A percentile compares a stretch with the other conserved stretches of the same genome.
phyloP scores from a whole-genome alignment of 2,329 filamentous ascomycete genomes.

The Cladosporium sp. region DNA sequence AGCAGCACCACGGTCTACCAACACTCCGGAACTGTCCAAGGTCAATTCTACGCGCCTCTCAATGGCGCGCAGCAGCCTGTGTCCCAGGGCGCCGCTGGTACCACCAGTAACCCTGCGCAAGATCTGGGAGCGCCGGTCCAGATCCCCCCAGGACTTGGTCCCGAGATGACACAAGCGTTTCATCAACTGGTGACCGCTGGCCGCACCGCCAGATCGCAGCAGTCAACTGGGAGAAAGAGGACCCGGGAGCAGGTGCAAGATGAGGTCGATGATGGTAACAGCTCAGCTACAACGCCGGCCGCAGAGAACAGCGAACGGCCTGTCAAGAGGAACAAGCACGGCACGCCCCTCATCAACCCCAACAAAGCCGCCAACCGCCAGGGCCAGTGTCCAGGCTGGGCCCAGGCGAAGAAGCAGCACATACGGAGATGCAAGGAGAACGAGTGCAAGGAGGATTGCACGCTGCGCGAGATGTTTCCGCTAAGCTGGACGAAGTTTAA shows the following conservation, averaged over 20 bases:
- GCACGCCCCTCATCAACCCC: neutral
- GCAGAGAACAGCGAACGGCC: no score
- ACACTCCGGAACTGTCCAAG: neutral
- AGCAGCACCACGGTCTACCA: neutral
- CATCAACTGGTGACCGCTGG: neutral
- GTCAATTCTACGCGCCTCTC: neutral
- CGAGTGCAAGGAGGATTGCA: neutral
- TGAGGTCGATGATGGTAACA: neutral
- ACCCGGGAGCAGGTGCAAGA: neutral
- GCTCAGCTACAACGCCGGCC: no score
- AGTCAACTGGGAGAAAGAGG: neutral
- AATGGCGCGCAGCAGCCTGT: neutral
- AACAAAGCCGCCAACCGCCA: neutral
- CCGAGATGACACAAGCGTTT: neutral
- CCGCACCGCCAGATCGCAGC: neutral
- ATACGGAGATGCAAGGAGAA: neutral
- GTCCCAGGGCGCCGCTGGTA: neutral
- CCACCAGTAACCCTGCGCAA: neutral
- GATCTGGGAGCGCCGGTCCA: neutral
- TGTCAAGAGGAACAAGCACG: no score
- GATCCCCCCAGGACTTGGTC: neutral
- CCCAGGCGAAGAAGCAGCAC: constrained; percentile 1
- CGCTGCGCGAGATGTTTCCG: neutral
- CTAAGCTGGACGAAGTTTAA: neutral
- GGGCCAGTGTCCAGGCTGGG: neutral